Conservation (phyloP, 768 basidiomycete species). For the Lentinula lateritia region DNA sequence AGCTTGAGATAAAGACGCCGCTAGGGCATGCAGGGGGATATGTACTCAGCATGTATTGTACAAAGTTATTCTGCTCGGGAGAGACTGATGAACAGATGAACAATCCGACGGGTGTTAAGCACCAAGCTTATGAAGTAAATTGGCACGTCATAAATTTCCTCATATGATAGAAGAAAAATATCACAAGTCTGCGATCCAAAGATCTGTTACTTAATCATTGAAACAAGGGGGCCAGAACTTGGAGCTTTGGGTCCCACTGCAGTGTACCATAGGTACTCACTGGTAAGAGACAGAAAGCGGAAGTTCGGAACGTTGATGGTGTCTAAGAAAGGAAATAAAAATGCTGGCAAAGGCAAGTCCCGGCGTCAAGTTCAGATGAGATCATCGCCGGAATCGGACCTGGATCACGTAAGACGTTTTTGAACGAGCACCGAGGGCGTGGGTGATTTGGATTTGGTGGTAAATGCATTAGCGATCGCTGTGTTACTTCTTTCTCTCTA, state of each 20-base stretch:
- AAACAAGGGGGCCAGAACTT: too few relatives aligned
- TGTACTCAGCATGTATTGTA: background rate
- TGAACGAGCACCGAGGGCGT: background rate
- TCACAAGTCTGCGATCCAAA: background rate
- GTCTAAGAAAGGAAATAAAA: background rate
- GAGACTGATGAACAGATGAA: background rate
- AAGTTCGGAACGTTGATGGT: background rate
- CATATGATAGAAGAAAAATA: background rate
- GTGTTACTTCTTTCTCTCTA: background rate
- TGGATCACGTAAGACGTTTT: background rate
- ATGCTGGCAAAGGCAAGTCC: background rate
- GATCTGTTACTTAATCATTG: too few relatives aligned
- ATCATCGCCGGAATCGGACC: background rate
- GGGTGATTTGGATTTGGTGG: background rate
- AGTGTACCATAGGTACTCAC: too few relatives aligned
- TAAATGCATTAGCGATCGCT: background rate
- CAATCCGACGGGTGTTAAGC: background rate
- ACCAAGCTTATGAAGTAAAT: background rate
- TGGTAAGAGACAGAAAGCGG: too few relatives aligned
- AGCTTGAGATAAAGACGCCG: too few relatives aligned
- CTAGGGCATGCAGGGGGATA: too few relatives aligned
- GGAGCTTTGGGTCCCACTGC: too few relatives aligned
- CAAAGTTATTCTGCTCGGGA: background rate
- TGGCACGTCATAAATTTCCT: background rate
- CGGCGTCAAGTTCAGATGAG: background rate